Evolutionary conservation across 345 rosid species (phyloP), one percentile per base, ranked within the genome.

Genomic region (Ailanthus altissimus): DNA sequence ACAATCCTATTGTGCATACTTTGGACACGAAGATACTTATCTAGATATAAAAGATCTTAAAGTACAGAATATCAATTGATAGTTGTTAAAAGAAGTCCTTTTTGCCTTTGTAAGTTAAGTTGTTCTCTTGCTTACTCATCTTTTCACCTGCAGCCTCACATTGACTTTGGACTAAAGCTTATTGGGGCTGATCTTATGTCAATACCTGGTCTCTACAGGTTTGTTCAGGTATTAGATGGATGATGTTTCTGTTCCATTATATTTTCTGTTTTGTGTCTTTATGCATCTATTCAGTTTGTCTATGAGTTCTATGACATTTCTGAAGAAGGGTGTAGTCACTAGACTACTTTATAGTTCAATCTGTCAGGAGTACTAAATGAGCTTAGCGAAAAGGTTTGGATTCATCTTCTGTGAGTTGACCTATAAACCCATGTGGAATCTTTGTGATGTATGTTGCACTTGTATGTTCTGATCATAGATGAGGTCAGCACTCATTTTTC

Each of bases 181-280:
- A 62, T 92, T 40, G 99, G 99, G 66, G 98, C 94, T 74, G 99
- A 95, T 88, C 92, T 95, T 76, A 95, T 95, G 99, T 88, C 99
- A 54, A 95, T 95, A 78, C 99, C 98, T 73, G 99, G 98, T 70
- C 86, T 93, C 77, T 95, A 95, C 87, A 82, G 97, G 83, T 79
- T 93, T 80, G 94, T 90, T 79, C 99, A 95, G 97, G 99, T 95
- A 68, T n/a, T 28, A 62, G 62, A 10, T 60, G 67, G 73, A 53
- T 42, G 25, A 15, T 51, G 38, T 23, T 53, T 38, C 4, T 14
- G 6, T 57, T 42, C 6, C 28, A 5, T 59, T 36, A 43, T 77
- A 3, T n/a, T 53, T 6, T 67, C 20, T 60, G 21, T 65, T 59
- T 16, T 73, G 76, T 57, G 68, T 42, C 25, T 60, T 36, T 58